These are phyloP conservation scores for Globisporangium camurandrum DNA, from an alignment of 352 stramenopile species.

Conservation along the genomic window DNA sequence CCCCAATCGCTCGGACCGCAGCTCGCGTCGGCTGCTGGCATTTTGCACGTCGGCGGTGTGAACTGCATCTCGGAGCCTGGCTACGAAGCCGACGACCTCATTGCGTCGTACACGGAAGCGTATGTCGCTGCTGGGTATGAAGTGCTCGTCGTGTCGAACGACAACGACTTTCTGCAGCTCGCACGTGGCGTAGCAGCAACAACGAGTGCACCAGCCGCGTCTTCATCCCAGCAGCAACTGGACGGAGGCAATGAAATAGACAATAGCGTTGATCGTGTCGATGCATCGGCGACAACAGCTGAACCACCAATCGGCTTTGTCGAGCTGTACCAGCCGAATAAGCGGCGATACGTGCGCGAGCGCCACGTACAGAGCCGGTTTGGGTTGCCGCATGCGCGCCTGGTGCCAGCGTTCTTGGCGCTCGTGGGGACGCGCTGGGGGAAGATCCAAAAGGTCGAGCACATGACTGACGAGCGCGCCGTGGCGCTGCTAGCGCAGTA, in stretches of 20 bases:
- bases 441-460: constrained; percentile 46
- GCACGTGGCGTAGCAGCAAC: constrained; percentile 13
- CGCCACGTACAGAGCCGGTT: constrained; percentile 54
- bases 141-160: constrained; percentile 59
- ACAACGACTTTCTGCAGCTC: constrained; percentile 69
- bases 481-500: constrained; percentile 61
- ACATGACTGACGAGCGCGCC: constrained; percentile 47
- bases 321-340: constrained; percentile 70
- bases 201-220: not conserved
- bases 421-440: constrained; percentile 65
- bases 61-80: constrained; percentile 45
- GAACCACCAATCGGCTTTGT: constrained; percentile 14
- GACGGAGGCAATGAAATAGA: too few species aligned
- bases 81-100: constrained; percentile 60
- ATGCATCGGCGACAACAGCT: not conserved
- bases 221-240: not conserved
- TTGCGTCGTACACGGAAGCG: constrained; percentile 49
- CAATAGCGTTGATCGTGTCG: too few species aligned
- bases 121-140: constrained; percentile 33
- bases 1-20: constrained; percentile 28
- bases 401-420: constrained; percentile 58
- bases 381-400: constrained; percentile 25
- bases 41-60: constrained; percentile 21
- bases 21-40: constrained; percentile 27
- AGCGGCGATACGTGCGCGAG: constrained; percentile 58